Percentiles rank a stretch among this genome's conserved stretches.
Conservation (phyloP, 1,284 basidiomycete genomes). For the Austroboletus niveus region DNA sequence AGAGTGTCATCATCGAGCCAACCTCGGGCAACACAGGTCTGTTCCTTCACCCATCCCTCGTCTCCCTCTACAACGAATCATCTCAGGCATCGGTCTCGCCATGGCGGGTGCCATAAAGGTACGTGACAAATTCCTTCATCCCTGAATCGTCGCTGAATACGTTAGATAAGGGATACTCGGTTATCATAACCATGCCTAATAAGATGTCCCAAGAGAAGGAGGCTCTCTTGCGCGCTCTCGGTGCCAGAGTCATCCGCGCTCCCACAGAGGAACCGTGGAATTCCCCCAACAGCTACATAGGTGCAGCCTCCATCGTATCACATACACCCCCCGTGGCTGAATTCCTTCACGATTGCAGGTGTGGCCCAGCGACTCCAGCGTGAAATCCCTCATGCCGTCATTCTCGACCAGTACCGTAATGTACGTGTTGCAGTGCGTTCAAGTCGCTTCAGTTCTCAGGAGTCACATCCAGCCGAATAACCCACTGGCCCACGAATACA, state of each 20-base stretch:
- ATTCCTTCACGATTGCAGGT: conserved; percentile 79
- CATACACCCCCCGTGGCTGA: conserved; percentile 65
- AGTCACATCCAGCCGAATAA: conserved; percentile 63
- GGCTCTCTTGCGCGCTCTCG: conserved; percentile 85
- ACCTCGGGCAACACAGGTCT: conserved; percentile 93
- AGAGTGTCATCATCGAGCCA: conserved; percentile 92
- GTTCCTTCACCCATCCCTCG: conserved; percentile 19
- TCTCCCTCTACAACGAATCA: neutral
- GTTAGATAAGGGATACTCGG: conserved; percentile 82
- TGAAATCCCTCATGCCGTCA: conserved; percentile 83
- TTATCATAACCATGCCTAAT: conserved; percentile 93
- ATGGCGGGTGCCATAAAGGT: conserved; percentile 92
- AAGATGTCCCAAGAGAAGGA: conserved; percentile 99
- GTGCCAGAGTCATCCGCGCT: conserved; percentile 92
- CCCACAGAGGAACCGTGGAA: conserved; percentile 89
- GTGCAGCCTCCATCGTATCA: conserved; percentile 48
- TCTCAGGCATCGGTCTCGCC: conserved; percentile 83
- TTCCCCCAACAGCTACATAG: conserved; percentile 86
- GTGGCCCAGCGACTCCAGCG: conserved; percentile 77
- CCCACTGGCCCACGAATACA: conserved; percentile 84
- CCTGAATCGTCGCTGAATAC: conserved; percentile 65
- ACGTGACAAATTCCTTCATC: conserved; percentile 16
- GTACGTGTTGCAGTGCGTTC: conserved; percentile 38
- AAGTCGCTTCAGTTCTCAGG: neutral
- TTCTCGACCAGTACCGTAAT: conserved; percentile 89